Percentiles rank a stretch among this genome's conserved stretches.
These are phyloP conservation scores for Camelina neglecta DNA, from an alignment of 345 rosid genomes.

Conservation along the genomic window DNA sequence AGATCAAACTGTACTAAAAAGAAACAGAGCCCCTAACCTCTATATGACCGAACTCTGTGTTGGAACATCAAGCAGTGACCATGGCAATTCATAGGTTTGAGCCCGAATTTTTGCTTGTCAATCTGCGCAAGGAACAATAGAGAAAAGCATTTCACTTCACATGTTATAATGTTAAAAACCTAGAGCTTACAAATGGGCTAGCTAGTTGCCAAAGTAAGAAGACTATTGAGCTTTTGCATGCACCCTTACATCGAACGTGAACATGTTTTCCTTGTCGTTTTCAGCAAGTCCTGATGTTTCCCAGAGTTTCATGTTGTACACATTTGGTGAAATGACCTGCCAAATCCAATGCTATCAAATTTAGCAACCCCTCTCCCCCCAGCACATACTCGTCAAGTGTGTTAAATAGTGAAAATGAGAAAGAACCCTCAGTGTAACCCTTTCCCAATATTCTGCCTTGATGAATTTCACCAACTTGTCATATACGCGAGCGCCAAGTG, in stretches of 20 bases:
- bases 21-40: neutral
- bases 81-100: neutral
- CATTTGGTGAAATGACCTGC: neutral
- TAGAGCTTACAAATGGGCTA: too few species aligned
- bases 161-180: too few species aligned
- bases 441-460: neutral
- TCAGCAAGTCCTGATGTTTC: neutral
- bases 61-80: neutral
- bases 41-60: neutral
- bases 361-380: too few species aligned
- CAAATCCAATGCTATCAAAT: too few species aligned
- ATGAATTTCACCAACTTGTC: neutral
- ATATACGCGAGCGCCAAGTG: neutral
- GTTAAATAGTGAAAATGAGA: too few species aligned
- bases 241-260: neutral
- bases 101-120: slow-evolving; percentile 21
- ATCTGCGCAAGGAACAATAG: neutral
- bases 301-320: neutral
- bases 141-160: too few species aligned
- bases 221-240: neutral
- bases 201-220: neutral
- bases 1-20: neutral
- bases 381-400: too few species aligned
- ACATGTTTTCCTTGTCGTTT: neutral
- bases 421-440: neutral